Evolutionary conservation across 2,329 filamentous ascomycete genomes (phyloP), one percentile per base, ranked within the genome.

Genomic region (Colletotrichum truncatum): DNA sequence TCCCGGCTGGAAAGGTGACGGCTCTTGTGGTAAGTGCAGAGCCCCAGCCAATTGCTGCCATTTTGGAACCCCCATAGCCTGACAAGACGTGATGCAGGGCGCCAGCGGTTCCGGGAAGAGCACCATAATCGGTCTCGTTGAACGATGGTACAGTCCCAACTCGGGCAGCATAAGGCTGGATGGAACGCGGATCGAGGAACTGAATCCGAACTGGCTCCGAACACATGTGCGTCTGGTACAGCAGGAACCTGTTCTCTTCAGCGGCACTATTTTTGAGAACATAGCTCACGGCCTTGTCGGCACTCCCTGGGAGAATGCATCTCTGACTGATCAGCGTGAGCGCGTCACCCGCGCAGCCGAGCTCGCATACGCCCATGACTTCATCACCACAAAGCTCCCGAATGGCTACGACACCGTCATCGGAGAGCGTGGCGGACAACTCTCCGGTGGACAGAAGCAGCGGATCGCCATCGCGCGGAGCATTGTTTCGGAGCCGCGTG

Each of bases 31-130:
- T 43, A 53, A n/a, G 38, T 41, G 5, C 28, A n/a, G n/a, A n/a
- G 25, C n/a, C n/a, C n/a, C n/a, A n/a, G 26, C 28, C 23, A 18
- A n/a, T n/a, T n/a, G n/a, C n/a, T n/a, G n/a, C n/a, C n/a, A n/a
- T n/a, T n/a, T n/a, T n/a, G n/a, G n/a, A n/a, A n/a, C n/a, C n/a
- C n/a, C n/a, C n/a, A n/a, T n/a, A n/a, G n/a, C n/a, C n/a, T n/a
- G n/a, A 10, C 25, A 11, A 11, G 9, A 11, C 5, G 25, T 4
- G 11, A 28, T 11, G 6, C 14, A 63, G 59, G 89, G 89, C 41
- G 86, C 89, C 6, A 91, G 89, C 18, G 89, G 89, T 2, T 90
- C 87, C 45, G 89, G 89, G 21, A 92, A 92, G 73, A 89, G 86
- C 68, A 91, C 89, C 0, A 87, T 91, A 16, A 85, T 91, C 21